Percentiles rank a stretch among this genome's conserved stretches.
These are phyloP conservation scores for Xylaria cubensis DNA, from an alignment of 495 filamentous ascomycete species.

Conservation along the genomic window DNA sequence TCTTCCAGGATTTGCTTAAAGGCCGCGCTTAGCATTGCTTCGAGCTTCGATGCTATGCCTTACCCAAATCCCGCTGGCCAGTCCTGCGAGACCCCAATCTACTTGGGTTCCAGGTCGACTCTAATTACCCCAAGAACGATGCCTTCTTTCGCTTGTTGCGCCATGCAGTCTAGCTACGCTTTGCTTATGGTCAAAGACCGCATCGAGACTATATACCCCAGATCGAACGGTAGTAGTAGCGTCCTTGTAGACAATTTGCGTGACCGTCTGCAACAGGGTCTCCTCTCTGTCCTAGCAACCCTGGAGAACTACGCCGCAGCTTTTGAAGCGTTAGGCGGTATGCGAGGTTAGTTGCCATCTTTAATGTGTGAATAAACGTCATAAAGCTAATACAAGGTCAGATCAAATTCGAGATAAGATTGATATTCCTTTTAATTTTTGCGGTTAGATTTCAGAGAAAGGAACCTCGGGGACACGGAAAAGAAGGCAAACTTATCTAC, in stretches of 20 bases:
- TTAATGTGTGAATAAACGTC: constrained; percentile 10
- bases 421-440: constrained; percentile 32
- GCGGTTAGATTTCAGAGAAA: background rate
- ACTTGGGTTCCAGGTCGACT: constrained; percentile 37
- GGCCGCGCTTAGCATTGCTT: constrained; percentile 58
- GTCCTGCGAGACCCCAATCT: constrained; percentile 40
- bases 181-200: constrained; percentile 64
- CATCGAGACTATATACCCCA: constrained; percentile 53
- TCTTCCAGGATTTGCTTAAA: constrained; percentile 62
- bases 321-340: constrained; percentile 67
- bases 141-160: constrained; percentile 66
- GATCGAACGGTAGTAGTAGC: constrained; percentile 40
- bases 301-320: constrained; percentile 63
- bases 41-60: constrained; percentile 58
- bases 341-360: constrained; percentile 59
- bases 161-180: constrained; percentile 69
- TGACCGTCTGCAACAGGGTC: constrained; percentile 60
- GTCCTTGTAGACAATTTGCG: constrained; percentile 52
- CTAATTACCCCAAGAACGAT: constrained; percentile 59
- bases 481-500: background rate
- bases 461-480: background rate
- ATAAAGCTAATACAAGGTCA: constrained; percentile 10
- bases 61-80: constrained; percentile 52
- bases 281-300: constrained; percentile 57
- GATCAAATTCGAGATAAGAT: constrained; percentile 45